Percentiles rank a stretch among this genome's conserved stretches.
phyloP scores from a whole-genome alignment of 139 green algal genomes.

The Chloropicon primus region DNA sequence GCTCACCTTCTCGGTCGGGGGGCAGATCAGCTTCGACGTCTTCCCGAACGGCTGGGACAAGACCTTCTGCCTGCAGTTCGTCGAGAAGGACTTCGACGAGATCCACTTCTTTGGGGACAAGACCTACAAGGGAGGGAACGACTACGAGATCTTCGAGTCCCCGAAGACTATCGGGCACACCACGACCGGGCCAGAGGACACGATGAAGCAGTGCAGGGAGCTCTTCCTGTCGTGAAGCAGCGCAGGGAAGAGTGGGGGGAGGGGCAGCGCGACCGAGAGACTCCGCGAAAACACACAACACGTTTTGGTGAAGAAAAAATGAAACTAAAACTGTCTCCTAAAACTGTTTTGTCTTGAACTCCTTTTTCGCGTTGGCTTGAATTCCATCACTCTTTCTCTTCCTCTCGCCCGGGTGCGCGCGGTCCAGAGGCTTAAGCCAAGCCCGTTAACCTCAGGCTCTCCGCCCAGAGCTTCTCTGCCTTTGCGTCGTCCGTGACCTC shows the following conservation, averaged over 20 bases:
- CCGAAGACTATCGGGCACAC: conserved; percentile 82
- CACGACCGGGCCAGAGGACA: conserved; percentile 76
- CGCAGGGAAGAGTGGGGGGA: no score
- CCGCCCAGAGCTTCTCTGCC: conserved; percentile 58
- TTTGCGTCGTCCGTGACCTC: conserved; percentile 56
- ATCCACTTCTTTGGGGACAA: conserved; percentile 99
- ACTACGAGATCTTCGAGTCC: conserved; percentile 89
- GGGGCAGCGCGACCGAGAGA: no score
- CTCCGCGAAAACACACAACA: no score
- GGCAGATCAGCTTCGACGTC: conserved; percentile 98
- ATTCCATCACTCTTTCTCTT: no score
- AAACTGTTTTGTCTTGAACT: no score
- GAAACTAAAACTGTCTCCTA: no score
- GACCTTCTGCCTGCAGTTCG: conserved; percentile 94
- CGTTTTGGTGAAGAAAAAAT: no score
- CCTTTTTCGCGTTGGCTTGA: no score
- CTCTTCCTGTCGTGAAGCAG: conserved; percentile 40
- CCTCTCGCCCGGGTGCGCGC: no score
- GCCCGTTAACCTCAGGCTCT: conserved; percentile 58
- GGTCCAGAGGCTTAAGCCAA: no score
- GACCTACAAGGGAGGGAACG: conserved; percentile 96
- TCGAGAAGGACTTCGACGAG: conserved; percentile 79
- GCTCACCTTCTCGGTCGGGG: conserved; percentile 89
- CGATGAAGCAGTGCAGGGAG: conserved; percentile 58
- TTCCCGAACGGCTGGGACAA: conserved; percentile 92